Percentiles rank a stretch among this genome's conserved stretches.
phyloP scores from a whole-genome alignment of 441 rosid species.

The Populus trichocarpa region DNA sequence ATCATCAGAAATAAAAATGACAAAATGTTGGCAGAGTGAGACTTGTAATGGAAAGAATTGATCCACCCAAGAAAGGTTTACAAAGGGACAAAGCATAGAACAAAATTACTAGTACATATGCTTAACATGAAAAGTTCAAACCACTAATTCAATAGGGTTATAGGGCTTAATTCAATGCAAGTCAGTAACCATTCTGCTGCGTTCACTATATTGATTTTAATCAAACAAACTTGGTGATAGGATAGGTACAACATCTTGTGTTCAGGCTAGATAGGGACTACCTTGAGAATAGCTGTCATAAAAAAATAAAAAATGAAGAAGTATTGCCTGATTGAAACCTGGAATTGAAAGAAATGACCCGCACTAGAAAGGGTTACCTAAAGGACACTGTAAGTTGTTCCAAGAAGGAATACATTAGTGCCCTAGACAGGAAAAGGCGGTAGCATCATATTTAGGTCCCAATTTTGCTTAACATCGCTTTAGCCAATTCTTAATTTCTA shows the following conservation, averaged over 20 bases:
- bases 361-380: background rate
- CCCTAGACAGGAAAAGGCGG: background rate
- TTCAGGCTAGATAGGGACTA: background rate
- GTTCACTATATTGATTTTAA: background rate
- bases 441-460: background rate
- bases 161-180: background rate
- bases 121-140: background rate
- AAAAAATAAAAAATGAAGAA: background rate
- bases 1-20: background rate
- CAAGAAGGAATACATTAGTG: background rate
- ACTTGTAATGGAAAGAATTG: background rate
- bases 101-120: background rate
- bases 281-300: background rate
- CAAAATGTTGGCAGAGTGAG: background rate
- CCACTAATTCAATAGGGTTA: background rate
- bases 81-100: background rate
- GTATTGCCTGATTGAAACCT: background rate
- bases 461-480: background rate
- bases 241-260: background rate
- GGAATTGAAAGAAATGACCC: background rate
- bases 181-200: background rate
- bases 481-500: background rate
- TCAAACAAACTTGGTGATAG: background rate
- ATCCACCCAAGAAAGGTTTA: background rate
- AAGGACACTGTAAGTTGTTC: conserved; percentile 2